Percentiles rank a stretch among this genome's conserved stretches.
Evolutionary conservation across 2,329 filamentous ascomycete species (phyloP).

Genomic region (Elsinoe fawcettii): DNA sequence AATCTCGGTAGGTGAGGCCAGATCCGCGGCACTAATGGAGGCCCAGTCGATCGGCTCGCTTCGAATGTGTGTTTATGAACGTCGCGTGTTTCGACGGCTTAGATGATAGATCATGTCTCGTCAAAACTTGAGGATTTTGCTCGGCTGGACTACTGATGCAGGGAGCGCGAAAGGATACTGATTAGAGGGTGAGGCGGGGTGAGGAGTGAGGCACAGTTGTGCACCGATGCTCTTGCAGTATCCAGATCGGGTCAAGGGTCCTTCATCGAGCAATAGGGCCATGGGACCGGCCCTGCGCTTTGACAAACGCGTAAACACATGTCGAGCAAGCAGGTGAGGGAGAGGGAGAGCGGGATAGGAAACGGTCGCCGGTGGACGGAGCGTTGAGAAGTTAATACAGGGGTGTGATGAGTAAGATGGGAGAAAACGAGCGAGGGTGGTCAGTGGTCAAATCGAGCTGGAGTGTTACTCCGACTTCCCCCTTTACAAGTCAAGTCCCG

Average conservation of each 20-base stretch:
- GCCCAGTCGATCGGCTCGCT: not conserved
- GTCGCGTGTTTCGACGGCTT: not conserved
- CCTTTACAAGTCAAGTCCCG: conserved; percentile 10
- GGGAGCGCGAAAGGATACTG: not conserved
- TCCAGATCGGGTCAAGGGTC: conserved; percentile 10
- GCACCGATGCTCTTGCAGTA: not conserved
- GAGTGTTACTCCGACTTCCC: not conserved
- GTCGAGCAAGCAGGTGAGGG: not conserved
- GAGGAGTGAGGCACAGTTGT: not conserved
- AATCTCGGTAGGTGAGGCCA: not conserved
- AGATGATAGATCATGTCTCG: not conserved
- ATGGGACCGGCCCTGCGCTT: not conserved
- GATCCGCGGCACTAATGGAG: not conserved
- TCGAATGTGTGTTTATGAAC: not conserved
- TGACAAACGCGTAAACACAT: not conserved
- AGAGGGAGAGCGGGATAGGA: not conserved
- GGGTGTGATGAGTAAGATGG: not conserved
- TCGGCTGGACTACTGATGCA: not conserved
- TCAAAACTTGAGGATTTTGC: not conserved
- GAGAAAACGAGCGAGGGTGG: not conserved
- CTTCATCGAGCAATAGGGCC: not conserved
- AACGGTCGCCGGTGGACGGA: not conserved
- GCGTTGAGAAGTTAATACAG: not conserved
- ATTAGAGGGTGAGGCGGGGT: not conserved
- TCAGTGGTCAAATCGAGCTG: not conserved